phyloP scores from a whole-genome alignment of 2,329 filamentous ascomycete species.

The Apiospora phragmitis region DNA sequence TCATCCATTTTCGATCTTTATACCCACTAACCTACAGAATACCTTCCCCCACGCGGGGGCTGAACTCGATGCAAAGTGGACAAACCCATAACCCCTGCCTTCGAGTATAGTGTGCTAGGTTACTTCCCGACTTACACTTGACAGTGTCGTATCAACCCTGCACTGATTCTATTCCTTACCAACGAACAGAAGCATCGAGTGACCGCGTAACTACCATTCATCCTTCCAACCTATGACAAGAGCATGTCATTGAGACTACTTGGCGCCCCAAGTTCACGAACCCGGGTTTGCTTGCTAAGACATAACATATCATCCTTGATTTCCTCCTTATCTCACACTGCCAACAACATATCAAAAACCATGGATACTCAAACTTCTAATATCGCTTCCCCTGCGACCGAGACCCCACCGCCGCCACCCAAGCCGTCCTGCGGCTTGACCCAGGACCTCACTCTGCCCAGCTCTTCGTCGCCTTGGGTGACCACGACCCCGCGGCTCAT shows the following conservation, averaged over 20 bases:
- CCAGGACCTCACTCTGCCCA: constrained; percentile 18
- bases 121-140: background rate
- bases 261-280: background rate
- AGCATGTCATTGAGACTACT: background rate
- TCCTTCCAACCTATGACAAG: too few relatives aligned
- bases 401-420: background rate
- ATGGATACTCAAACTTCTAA: background rate
- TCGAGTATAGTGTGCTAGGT: background rate
- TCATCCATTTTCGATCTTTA: background rate
- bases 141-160: too few relatives aligned
- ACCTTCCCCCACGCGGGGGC: background rate
- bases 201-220: background rate
- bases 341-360: background rate
- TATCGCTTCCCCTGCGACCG: background rate
- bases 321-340: background rate
- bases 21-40: background rate
- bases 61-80: background rate
- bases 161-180: background rate
- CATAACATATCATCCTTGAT: background rate
- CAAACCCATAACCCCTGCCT: background rate
- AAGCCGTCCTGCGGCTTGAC: constrained; percentile 15
- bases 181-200: background rate
- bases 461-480: background rate
- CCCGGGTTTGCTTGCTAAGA: background rate
- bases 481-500: constrained; percentile 55